Evolutionary conservation across 2,329 filamentous ascomycete genomes (phyloP).

Genomic region (Dactylella cylindrospora): DNA sequence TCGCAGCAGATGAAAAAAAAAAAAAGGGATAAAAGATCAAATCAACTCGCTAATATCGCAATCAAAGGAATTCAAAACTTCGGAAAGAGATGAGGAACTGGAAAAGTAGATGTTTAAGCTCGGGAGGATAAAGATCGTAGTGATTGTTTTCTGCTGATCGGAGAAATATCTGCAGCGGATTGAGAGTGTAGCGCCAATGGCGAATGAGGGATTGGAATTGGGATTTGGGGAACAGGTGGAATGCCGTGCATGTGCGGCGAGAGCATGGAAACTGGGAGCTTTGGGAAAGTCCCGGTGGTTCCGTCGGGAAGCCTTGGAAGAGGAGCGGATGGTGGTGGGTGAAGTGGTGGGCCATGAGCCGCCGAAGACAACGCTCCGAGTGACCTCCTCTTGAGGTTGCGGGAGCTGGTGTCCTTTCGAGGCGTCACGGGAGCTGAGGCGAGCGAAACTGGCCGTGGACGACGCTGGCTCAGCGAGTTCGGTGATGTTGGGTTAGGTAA

Average conservation of each 20-base stretch:
- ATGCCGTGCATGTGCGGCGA: conserved; percentile 27
- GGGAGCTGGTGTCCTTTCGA: conserved; percentile 25
- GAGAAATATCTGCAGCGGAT: conserved; percentile 25
- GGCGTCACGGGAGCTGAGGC: conserved; percentile 28
- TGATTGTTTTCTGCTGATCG: conserved; percentile 30
- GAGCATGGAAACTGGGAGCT: conserved; percentile 14
- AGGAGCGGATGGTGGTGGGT: conserved; percentile 38
- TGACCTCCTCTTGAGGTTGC: conserved; percentile 34
- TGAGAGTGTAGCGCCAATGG: conserved; percentile 41
- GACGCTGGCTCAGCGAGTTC: conserved; percentile 11
- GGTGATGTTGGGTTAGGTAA: conserved; percentile 37
- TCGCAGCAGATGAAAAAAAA: conserved; percentile 7
- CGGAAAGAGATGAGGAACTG: background rate
- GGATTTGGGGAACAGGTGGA: conserved; percentile 40
- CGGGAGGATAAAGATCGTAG: conserved; percentile 34
- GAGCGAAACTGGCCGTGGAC: conserved; percentile 38
- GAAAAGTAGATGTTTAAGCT: conserved; percentile 18
- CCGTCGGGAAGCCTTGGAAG: conserved; percentile 34
- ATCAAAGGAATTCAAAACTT: conserved; percentile 17
- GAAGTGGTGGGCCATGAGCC: conserved; percentile 41
- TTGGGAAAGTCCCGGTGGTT: conserved; percentile 27
- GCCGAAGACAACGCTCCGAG: conserved; percentile 36
- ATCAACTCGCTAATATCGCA: conserved; percentile 41
- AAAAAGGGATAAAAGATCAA: background rate
- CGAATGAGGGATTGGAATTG: conserved; percentile 40